Conservation (phyloP, 2,329 filamentous ascomycete species). For the Claviceps quebecensis region DNA sequence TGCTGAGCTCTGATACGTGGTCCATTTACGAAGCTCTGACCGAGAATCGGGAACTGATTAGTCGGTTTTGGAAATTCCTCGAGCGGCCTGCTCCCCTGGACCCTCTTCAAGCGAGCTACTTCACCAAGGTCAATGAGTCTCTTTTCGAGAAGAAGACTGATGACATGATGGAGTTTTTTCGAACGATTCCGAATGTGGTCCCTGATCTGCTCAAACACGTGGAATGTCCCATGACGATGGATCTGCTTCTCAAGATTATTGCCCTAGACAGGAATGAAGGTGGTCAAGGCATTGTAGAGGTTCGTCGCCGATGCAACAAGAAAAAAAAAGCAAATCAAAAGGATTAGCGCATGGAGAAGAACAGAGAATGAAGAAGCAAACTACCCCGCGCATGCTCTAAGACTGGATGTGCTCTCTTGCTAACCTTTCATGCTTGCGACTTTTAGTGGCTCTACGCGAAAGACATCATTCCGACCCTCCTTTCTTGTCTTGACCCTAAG, state of each 20-base stretch:
- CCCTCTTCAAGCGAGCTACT: slow-evolving; percentile 89
- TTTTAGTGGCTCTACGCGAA: slow-evolving; percentile 79
- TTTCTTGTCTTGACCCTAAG: slow-evolving; percentile 75
- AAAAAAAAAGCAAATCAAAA: not conserved
- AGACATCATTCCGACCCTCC: slow-evolving; percentile 70
- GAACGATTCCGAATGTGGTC: slow-evolving; percentile 67
- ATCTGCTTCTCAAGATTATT: slow-evolving; percentile 90
- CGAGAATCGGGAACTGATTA: slow-evolving; percentile 64
- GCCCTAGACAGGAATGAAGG: slow-evolving; percentile 86
- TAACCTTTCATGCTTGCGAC: not conserved
- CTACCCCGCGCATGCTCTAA: not conserved
- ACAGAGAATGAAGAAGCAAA: not conserved
- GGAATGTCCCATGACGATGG: slow-evolving; percentile 97
- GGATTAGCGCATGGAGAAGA: no score
- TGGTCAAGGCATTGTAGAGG: slow-evolving; percentile 86
- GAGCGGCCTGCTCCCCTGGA: slow-evolving; percentile 75
- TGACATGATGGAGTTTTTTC: slow-evolving; percentile 87
- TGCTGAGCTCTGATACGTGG: slow-evolving; percentile 92
- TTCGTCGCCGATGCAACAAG: slow-evolving; percentile 27
- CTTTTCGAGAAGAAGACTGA: slow-evolving; percentile 95
- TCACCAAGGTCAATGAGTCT: slow-evolving; percentile 98
- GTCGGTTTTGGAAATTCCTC: slow-evolving; percentile 83
- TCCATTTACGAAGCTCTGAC: slow-evolving; percentile 88
- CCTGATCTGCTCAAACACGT: slow-evolving; percentile 82
- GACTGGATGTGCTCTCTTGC: not conserved